Evolutionary conservation across 257 asterid species (phyloP), one percentile per base, ranked within the genome.

Genomic region (Verbascum thapsus): DNA sequence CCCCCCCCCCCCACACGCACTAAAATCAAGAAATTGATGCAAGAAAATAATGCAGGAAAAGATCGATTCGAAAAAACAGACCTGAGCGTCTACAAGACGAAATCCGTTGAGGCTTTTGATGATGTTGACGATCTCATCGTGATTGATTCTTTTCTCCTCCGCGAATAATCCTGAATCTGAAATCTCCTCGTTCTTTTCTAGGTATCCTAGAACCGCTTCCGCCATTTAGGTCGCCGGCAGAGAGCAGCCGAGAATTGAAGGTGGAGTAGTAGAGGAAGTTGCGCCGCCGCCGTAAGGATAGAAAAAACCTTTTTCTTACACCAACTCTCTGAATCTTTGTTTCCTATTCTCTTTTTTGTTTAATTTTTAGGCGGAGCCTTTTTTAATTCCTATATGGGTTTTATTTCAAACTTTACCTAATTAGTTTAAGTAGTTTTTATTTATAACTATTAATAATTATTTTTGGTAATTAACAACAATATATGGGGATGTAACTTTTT

Each of bases 41-140:
- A 17, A 51, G 18, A 32, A 10, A 23, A 17, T 7, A 66, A 54
- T 53, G 64, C 30, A n/a, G 50, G 56, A 51, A 12, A 51, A 12
- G 32, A n/a, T 1, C 19, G 8, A 12, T 16, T 20, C 0, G 4
- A 10, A 15, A 7, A 52, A 63, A 59, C 19, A 42, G 60, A 83
- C 99, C 94, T 85, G 76, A 50, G 90, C 90, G 38, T 80, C 85
- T 50, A 94, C 90, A 22, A 83, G 68, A 55, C 85, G 70, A 69
- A 85, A 90, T 5, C 95, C 97, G 57, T 82, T 74, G 65, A 94
- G 96, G 69, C 99, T 84, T 72, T 79, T 88, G 76, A 94, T 75
- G 71, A 78, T 69, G 77, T 94, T 94, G 70, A 94, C 89, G 37
- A 94, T 71, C 68, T 94, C 97, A 19, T 85, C 97, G 45, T 94